Evolutionary conservation across 2,329 filamentous ascomycete genomes (phyloP), one percentile per base, ranked within the genome.

Genomic region (Didymellaceae sp.): DNA sequence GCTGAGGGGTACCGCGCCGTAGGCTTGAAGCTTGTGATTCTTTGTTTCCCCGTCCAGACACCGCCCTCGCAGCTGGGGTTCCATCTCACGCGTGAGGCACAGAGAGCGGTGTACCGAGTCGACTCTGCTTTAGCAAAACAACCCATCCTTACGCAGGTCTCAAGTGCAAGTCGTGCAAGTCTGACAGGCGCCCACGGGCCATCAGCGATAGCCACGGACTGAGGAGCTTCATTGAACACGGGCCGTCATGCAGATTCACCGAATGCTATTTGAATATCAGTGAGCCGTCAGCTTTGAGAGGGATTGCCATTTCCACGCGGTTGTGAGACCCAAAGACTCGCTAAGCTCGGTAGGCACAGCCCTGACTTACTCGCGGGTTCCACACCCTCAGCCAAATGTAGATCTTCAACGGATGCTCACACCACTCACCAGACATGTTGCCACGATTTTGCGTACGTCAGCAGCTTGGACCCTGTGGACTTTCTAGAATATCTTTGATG

Each of bases 41-140:
- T 52, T 52, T 33, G 31, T 28, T 52, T 22, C 28, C 20, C 37
- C 32, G 18, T 28, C 31, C 38, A 46, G 41, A 52, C 48, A 52
- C 48, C 48, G 48, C 48, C 17, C 25, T 37, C 37, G 3, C 9
- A 5, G 14, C 46, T n/a, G 16, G 40, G 18, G 7, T 25, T 5
- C 30, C 41, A 25, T 45, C 35, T 25, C 41, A 17, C 22, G 11
- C 11, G 34, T 25, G n/a, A 21, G 30, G n/a, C 18, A 30, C 24
- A 45, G 42, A 25, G 31, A 45, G 48, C 48, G 42, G 48, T 45
- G 48, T 41, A 31, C 30, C 48, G 42, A 44, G 25, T 42, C 42
- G 38, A 42, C 28, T 6, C 37, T 46, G 25, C 37, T 42, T 32
- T 52, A 42, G 48, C 37, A 37, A 52, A 52, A 46, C 48, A 37